Conservation (phyloP, 2,329 filamentous ascomycete genomes). For the Aotearoamyces nothofagi region DNA sequence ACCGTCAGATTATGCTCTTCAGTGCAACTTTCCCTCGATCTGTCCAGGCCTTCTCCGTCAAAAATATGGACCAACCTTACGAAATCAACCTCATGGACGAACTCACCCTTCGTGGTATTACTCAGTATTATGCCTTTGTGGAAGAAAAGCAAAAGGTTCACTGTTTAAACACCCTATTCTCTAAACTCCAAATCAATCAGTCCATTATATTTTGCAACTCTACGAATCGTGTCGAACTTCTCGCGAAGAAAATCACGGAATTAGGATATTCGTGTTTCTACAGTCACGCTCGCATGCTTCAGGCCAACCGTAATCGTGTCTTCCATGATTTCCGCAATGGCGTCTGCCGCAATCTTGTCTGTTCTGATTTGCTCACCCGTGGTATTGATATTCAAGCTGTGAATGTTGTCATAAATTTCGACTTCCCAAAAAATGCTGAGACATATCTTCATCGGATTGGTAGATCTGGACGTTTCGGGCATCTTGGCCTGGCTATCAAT, state of each 20-base stretch:
- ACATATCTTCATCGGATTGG: conserved; percentile 98
- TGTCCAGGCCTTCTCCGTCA: conserved; percentile 95
- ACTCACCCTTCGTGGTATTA: conserved; percentile 92
- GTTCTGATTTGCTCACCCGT: conserved; percentile 91
- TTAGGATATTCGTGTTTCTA: conserved; percentile 99
- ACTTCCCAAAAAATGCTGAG: conserved; percentile 98
- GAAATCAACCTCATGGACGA: conserved; percentile 99
- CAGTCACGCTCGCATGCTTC: conserved; percentile 95
- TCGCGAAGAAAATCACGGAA: conserved; percentile 99
- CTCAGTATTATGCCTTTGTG: conserved; percentile 97
- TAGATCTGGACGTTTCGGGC: conserved; percentile 91
- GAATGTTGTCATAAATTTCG: conserved; percentile 99
- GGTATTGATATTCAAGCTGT: conserved; percentile 99
- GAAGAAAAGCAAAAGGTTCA: conserved; percentile 99
- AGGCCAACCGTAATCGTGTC: conserved; percentile 91
- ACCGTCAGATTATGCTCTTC: conserved; percentile 98
- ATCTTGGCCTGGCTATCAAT: conserved; percentile 95
- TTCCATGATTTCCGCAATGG: conserved; percentile 99
- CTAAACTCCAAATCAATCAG: conserved; percentile 98
- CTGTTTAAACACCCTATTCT: conserved; percentile 96
- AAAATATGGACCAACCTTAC: conserved; percentile 91
- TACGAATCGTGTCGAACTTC: conserved; percentile 90
- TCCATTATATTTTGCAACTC: conserved; percentile 99
- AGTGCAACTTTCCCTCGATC: conserved; percentile 95
- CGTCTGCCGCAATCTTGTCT: conserved; percentile 94